Base-by-base conservation (phyloP, 2,329 filamentous ascomycete species). In the Aspergillus sp. region DNA sequence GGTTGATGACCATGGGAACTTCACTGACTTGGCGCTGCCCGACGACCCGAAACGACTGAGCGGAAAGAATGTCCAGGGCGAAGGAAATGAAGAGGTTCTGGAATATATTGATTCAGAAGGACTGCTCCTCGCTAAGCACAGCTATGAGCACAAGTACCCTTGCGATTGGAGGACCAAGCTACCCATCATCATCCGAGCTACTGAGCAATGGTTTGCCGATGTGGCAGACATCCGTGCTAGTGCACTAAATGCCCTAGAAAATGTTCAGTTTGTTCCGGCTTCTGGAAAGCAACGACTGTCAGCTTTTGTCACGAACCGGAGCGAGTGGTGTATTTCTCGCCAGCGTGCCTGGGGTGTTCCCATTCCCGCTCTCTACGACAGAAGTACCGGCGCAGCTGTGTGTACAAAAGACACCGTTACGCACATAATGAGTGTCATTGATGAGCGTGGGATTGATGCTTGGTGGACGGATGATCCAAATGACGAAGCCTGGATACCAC, bases 101-200 rank as follows among this genome's bases (percentile, higher is more conserved):
- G 82, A 88, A 1, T 81, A 95, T 54, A 81, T 97, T 2, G 79
- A 82, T 28, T 80, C 84, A 0, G 81, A 87, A 63, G 73, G 72
- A 22, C 74, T 81, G n/a, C 84, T 98, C 3, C 79, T 97, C 46
- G 83, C 84, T 45, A 85, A 85, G 4, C 90, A 96, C 68, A 83
- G 83, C 60, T 90, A 94, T 73, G 84, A 84, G 56, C 95, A 99
- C 82, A 98, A 97, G 76, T 98, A 98, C 74, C 95, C 95, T 0
- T 97, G 98, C 69, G 95, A 99, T 78, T 99, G 95, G 95, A 86
- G 95, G 57, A 96, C 94, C 0, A 99, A 98, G 77, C 84, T 91
- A 68, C 95, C 95, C 1, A 89, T 99, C 54, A 92, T 99, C 62
- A 87, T 96, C 38, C 83, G 95, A 66, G 94, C 95, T 3, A 99